Percentiles rank a stretch among this genome's conserved stretches.
Conservation (phyloP, 306 rosid species). For the Alnus glutinosa region DNA sequence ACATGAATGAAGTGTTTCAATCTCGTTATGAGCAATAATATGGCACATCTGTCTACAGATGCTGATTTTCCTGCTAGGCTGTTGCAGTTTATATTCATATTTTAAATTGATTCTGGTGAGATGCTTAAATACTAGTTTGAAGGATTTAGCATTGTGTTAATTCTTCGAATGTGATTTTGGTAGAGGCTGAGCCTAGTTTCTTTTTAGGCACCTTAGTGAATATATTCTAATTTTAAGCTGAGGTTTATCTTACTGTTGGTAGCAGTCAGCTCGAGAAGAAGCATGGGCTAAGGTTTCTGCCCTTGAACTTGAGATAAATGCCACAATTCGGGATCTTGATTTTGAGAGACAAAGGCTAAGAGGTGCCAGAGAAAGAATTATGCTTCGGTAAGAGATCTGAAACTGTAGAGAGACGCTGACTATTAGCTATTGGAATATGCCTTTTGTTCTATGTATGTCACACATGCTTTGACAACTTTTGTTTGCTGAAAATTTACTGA, state of each 20-base stretch:
- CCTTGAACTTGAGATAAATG: constrained; percentile 91
- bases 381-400: constrained; percentile 71
- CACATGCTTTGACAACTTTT: not conserved
- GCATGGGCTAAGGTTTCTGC: constrained; percentile 96
- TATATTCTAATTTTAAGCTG: constrained; percentile 40
- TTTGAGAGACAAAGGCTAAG: constrained; percentile 80
- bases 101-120: not conserved
- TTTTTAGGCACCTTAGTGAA: constrained; percentile 8
- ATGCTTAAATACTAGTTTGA: not conserved
- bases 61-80: not conserved
- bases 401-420: constrained; percentile 3
- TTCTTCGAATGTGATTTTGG: not conserved
- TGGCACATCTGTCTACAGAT: not conserved
- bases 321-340: constrained; percentile 84
- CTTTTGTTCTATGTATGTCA: not conserved
- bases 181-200: constrained; percentile 6
- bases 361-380: constrained; percentile 90
- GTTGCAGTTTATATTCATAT: not conserved
- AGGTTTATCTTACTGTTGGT: constrained; percentile 58
- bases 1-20: not conserved
- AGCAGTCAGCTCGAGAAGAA: constrained; percentile 99
- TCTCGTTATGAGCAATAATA: not conserved
- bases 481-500: not conserved
- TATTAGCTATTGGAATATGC: not conserved
- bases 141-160: not conserved